These are phyloP conservation scores for Apophysomyces trapeziformis DNA, from an alignment of 371 early-diverging fungal genomes.

Conservation along the genomic window DNA sequence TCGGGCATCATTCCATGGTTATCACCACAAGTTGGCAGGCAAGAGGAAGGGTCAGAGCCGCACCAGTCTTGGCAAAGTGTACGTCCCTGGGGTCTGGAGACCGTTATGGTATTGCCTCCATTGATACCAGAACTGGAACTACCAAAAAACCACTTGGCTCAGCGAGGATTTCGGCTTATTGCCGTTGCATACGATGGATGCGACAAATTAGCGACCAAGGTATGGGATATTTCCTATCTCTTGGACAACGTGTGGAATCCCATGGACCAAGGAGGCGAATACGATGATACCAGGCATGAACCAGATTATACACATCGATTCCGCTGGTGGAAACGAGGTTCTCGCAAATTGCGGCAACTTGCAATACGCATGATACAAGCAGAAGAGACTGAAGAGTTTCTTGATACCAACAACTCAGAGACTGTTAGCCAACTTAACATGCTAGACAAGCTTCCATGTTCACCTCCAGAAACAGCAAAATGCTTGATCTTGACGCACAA, in stretches of 20 bases:
- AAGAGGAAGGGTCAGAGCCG: background rate
- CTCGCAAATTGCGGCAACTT: slow-evolving; percentile 13
- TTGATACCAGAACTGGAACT: background rate
- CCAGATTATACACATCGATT: slow-evolving; percentile 7
- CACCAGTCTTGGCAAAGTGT: background rate
- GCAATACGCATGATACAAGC: slow-evolving; percentile 17
- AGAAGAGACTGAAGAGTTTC: background rate
- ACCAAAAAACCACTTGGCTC: slow-evolving; percentile 6
- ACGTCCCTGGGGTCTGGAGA: slow-evolving; percentile 31
- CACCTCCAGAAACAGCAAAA: slow-evolving; percentile 31
- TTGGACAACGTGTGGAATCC: slow-evolving; percentile 22
- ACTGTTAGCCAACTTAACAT: background rate
- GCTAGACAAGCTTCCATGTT: slow-evolving; percentile 29
- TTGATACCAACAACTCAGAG: background rate
- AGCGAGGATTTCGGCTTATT: slow-evolving; percentile 23
- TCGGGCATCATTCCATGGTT: background rate
- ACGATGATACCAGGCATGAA: background rate
- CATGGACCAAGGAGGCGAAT: background rate
- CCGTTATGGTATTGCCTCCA: slow-evolving; percentile 20
- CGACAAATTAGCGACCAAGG: slow-evolving; percentile 24
- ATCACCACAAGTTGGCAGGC: background rate
- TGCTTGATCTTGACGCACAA: slow-evolving; percentile 43
- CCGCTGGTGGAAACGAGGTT: slow-evolving; percentile 21
- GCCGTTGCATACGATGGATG: slow-evolving; percentile 22
- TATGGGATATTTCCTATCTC: slow-evolving; percentile 28